A percentile compares a stretch with the other conserved stretches of the same genome.
phyloP scores from a whole-genome alignment of 129 eudicot genomes.

The Pulicaria dysenterica region DNA sequence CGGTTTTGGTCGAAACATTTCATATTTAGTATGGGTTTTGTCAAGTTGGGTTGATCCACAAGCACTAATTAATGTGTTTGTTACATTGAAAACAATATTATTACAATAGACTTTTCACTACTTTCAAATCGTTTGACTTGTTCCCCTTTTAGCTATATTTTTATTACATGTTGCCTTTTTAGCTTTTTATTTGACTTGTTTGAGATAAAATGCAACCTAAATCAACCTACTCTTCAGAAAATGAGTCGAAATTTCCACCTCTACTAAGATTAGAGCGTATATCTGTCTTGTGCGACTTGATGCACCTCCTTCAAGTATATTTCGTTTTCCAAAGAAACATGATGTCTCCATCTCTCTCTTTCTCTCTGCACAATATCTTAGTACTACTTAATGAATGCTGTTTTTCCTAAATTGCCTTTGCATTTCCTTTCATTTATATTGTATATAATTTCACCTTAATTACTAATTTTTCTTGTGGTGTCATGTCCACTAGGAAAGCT shows the following conservation, averaged over 20 bases:
- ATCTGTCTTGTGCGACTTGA: neutral
- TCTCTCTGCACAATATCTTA: neutral
- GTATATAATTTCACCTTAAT: slow-evolving; percentile 17
- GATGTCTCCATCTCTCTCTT: slow-evolving; percentile 8
- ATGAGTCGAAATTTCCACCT: neutral
- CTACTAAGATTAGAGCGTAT: neutral
- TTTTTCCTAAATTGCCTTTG: slow-evolving; percentile 9
- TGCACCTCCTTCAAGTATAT: slow-evolving; percentile 6
- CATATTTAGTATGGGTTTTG: neutral
- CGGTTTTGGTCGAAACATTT: slow-evolving; percentile 3
- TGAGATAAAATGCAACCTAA: neutral
- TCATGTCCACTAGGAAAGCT: slow-evolving; percentile 51
- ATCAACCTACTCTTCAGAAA: neutral
- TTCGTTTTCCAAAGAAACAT: slow-evolving; percentile 4
- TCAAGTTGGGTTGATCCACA: neutral
- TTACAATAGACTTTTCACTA: neutral
- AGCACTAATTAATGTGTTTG: neutral
- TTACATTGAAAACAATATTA: neutral
- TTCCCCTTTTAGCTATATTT: neutral
- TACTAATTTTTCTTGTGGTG: slow-evolving; percentile 10
- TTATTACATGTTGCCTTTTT: neutral
- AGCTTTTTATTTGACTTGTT: neutral
- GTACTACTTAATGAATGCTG: slow-evolving; percentile 18
- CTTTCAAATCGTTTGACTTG: neutral
- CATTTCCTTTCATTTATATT: slow-evolving; percentile 4